Evolutionary conservation across 345 rosid genomes (phyloP).

Genomic region (Heritiera littoralis): DNA sequence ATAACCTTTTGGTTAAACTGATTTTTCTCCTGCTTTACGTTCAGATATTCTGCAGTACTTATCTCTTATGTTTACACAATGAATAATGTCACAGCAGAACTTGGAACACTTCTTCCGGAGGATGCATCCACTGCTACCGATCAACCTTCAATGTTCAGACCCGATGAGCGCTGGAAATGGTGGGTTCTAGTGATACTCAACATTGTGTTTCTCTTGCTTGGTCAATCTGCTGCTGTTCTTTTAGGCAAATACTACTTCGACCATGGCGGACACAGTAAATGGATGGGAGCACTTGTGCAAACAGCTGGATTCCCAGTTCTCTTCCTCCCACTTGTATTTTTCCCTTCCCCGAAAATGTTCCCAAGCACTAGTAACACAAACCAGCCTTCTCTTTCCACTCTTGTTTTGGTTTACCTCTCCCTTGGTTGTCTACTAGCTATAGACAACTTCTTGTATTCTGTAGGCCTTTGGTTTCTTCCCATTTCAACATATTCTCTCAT

Average conservation of each 20-base stretch:
- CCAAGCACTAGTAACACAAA: not conserved
- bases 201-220: constrained; percentile 19
- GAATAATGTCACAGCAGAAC: not conserved
- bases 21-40: not conserved
- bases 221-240: constrained; percentile 26
- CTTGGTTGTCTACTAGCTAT: constrained; percentile 41
- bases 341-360: not conserved
- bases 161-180: constrained; percentile 23
- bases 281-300: constrained; percentile 45
- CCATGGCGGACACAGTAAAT: constrained; percentile 36
- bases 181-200: constrained; percentile 27
- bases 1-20: not conserved
- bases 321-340: constrained; percentile 18
- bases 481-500: constrained; percentile 42
- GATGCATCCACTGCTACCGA: not conserved
- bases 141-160: not conserved
- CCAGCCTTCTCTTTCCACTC: constrained; percentile 16
- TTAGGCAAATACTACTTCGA: constrained; percentile 29
- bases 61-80: not conserved
- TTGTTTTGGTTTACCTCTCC: constrained; percentile 32
- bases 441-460: constrained; percentile 35
- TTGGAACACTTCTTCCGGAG: not conserved
- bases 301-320: constrained; percentile 39
- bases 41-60: not conserved
- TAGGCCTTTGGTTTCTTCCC: constrained; percentile 41